A percentile compares a stretch with the other conserved stretches of the same genome.
Conservation (phyloP, 257 asterid genomes). For the Solanum sitiens region DNA sequence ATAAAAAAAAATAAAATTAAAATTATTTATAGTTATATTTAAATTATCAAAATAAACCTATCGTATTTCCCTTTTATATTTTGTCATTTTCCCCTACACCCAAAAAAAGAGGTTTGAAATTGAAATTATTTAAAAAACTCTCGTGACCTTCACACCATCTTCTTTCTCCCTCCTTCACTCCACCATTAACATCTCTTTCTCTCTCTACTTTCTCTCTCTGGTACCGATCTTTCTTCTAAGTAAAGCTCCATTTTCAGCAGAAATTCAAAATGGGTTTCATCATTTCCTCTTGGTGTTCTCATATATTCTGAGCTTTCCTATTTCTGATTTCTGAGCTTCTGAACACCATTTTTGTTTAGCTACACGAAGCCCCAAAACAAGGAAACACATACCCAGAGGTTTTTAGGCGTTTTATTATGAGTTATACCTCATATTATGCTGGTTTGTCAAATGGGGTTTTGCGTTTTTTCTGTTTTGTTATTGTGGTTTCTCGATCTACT, state of each 20-base stretch:
- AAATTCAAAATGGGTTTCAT: background rate
- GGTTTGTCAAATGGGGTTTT: background rate
- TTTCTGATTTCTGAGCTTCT: background rate
- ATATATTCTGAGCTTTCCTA: background rate
- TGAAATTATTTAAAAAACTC: slow-evolving; percentile 34
- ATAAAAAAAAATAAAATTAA: no score
- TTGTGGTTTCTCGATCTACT: background rate
- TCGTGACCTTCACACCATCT: slow-evolving; percentile 49
- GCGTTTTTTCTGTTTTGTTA: background rate
- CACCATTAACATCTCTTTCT: background rate
- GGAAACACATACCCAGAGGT: background rate
- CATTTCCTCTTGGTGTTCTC: background rate
- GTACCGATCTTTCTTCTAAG: slow-evolving; percentile 5
- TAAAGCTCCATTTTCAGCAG: background rate
- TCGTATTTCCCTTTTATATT: background rate
- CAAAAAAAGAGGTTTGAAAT: background rate
- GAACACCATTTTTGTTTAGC: background rate
- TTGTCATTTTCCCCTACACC: background rate
- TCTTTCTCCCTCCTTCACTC: slow-evolving; percentile 61
- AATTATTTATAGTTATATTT: background rate
- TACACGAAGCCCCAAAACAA: background rate
- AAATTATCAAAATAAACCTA: background rate
- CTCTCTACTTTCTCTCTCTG: slow-evolving; percentile 19
- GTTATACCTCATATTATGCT: background rate
- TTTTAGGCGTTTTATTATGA: background rate